A percentile compares a stretch with the other conserved stretches of the same genome.
Conservation (phyloP, 2,329 filamentous ascomycete species). For the Aspergillus fructus region DNA sequence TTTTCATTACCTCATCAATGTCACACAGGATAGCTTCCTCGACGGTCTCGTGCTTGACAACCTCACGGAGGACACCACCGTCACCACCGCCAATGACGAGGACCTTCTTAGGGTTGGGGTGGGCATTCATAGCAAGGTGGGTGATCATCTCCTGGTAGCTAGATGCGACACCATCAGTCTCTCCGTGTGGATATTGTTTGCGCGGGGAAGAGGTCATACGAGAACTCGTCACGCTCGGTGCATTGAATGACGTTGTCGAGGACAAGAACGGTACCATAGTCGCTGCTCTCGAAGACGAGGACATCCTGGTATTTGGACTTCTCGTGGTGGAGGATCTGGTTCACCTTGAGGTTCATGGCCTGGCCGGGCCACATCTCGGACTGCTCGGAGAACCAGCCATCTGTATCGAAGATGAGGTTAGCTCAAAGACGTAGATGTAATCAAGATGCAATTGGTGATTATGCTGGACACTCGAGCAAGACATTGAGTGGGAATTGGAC, state of each 20-base stretch:
- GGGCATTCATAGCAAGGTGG: constrained; percentile 95
- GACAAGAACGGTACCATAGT: constrained; percentile 94
- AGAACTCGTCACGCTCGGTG: constrained; percentile 98
- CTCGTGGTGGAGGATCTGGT: constrained; percentile 97
- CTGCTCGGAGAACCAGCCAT: constrained; percentile 99
- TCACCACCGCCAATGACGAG: constrained; percentile 98
- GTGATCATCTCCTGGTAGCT: constrained; percentile 99
- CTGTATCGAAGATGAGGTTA: constrained; percentile 48
- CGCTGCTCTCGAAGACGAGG: constrained; percentile 95
- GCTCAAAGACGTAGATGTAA: constrained; percentile 7
- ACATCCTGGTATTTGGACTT: constrained; percentile 99
- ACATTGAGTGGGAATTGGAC: not conserved
- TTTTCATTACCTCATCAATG: constrained; percentile 76
- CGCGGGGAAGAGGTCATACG: constrained; percentile 50
- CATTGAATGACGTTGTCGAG: constrained; percentile 99
- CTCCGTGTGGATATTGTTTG: not conserved
- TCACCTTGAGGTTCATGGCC: constrained; percentile 97
- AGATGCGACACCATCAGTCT: not conserved
- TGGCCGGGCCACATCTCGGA: constrained; percentile 99
- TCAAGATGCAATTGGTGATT: not conserved
- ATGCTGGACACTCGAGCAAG: not conserved
- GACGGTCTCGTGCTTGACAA: constrained; percentile 97
- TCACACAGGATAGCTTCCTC: constrained; percentile 97
- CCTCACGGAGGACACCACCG: constrained; percentile 94
- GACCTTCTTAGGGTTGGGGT: constrained; percentile 97